These are phyloP conservation scores for Chlorella sp. DNA, from an alignment of 139 green algal genomes.

Conservation along the genomic window DNA sequence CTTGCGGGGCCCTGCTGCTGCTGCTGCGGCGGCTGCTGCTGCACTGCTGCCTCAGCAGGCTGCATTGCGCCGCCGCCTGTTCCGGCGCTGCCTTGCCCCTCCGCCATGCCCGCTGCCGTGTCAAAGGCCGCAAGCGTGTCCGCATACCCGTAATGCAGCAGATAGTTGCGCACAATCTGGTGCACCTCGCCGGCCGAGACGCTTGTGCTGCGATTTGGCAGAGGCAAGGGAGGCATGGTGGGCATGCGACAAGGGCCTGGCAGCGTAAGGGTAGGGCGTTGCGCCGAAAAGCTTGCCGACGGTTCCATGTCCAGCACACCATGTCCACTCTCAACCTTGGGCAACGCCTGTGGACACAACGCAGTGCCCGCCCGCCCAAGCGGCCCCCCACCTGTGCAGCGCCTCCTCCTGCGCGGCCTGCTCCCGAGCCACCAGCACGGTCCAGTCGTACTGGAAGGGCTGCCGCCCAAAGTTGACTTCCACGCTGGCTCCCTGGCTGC, in stretches of 20 bases:
- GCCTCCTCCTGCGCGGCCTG: conserved; percentile 53
- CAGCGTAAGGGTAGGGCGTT: too few relatives aligned
- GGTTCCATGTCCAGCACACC: too few relatives aligned
- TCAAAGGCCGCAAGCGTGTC: conserved; percentile 80
- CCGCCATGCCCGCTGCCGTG: conserved; percentile 44
- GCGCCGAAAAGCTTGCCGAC: too few relatives aligned
- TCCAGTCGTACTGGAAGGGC: conserved; percentile 86
- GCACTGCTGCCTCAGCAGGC: neutral
- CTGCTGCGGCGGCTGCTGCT: neutral
- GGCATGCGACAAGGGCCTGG: too few relatives aligned
- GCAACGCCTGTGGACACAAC: too few relatives aligned
- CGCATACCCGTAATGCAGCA: conserved; percentile 85
- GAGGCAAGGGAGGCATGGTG: too few relatives aligned
- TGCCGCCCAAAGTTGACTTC: conserved; percentile 85
- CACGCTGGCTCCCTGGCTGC: conserved; percentile 22
- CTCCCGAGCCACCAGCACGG: conserved; percentile 62
- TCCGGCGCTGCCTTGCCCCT: neutral
- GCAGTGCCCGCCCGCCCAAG: too few relatives aligned
- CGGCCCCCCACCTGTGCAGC: conserved; percentile 59
- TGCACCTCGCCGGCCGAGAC: conserved; percentile 56
- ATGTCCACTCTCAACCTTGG: too few relatives aligned
- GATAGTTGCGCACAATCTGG: conserved; percentile 84
- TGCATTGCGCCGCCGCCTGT: neutral
- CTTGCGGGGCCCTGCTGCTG: neutral
- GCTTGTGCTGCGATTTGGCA: conserved; percentile 35